phyloP scores from a whole-genome alignment of 495 filamentous ascomycete species.

The Penicillium herquei region DNA sequence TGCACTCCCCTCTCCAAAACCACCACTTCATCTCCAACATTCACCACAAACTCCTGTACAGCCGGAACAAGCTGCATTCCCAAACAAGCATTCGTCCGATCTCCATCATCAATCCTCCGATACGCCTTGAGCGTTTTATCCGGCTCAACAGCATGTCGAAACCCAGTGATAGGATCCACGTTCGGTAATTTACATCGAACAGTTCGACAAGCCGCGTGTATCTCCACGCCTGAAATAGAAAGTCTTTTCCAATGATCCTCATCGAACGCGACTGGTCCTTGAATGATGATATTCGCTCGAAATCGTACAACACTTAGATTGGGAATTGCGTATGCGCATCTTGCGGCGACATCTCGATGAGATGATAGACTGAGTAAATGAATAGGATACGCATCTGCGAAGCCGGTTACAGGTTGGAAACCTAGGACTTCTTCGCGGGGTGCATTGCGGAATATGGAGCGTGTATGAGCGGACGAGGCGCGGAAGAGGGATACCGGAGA shows the following conservation, averaged over 20 bases:
- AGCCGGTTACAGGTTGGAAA: conserved; percentile 75
- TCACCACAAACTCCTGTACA: conserved; percentile 39
- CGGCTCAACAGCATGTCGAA: conserved; percentile 70
- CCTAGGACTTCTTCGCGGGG: conserved; percentile 66
- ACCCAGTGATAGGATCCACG: conserved; percentile 70
- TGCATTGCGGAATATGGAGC: conserved; percentile 74
- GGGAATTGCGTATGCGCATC: conserved; percentile 54
- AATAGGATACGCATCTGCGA: conserved; percentile 87
- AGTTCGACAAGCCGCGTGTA: conserved; percentile 68
- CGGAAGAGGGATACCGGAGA: conserved; percentile 67
- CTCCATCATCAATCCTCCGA: conserved; percentile 72
- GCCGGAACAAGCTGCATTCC: conserved; percentile 59
- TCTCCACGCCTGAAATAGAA: conserved; percentile 45
- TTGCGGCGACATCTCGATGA: conserved; percentile 57
- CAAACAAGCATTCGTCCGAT: conserved; percentile 66
- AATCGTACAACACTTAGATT: conserved; percentile 70
- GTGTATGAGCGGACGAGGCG: conserved; percentile 55
- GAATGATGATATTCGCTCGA: conserved; percentile 78
- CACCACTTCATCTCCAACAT: conserved; percentile 59
- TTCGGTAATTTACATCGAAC: conserved; percentile 83
- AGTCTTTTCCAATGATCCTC: conserved; percentile 83
- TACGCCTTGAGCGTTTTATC: conserved; percentile 67
- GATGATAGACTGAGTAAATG: conserved; percentile 76
- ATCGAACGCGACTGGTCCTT: conserved; percentile 58
- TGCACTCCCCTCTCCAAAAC: conserved; percentile 64